These are phyloP conservation scores for Penicillium sp. DNA, from an alignment of 2,329 filamentous ascomycete species.

Conservation along the genomic window DNA sequence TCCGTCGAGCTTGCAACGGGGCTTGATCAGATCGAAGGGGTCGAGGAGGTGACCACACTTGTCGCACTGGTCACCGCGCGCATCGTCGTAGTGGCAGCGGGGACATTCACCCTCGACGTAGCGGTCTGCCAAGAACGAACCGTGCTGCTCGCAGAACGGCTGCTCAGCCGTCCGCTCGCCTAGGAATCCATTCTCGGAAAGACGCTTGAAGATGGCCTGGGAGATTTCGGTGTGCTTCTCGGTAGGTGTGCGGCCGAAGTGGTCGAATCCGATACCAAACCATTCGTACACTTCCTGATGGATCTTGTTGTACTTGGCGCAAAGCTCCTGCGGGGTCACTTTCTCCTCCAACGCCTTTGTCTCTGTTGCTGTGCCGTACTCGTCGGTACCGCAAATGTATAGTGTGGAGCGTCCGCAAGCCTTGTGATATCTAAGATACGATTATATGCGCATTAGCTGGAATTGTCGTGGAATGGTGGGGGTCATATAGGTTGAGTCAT, in stretches of 20 bases:
- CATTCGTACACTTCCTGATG: constrained; percentile 93
- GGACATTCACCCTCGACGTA: constrained; percentile 57
- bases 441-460: constrained; percentile 18
- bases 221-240: constrained; percentile 88
- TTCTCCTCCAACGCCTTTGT: constrained; percentile 92
- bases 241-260: constrained; percentile 92
- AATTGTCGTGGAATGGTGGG: constrained; percentile 51
- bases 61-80: constrained; percentile 75
- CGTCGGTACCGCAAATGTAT: constrained; percentile 86
- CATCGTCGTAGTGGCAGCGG: constrained; percentile 65
- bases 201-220: constrained; percentile 83
- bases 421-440: constrained; percentile 68
- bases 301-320: constrained; percentile 88
- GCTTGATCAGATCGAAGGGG: constrained; percentile 77
- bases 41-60: constrained; percentile 74
- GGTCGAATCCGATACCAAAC: constrained; percentile 94
- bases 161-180: constrained; percentile 87
- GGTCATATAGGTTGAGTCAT: constrained; percentile 47
- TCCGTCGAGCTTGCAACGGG: constrained; percentile 88
- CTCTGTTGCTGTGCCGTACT: constrained; percentile 95
- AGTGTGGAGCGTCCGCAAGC: constrained; percentile 78
- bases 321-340: constrained; percentile 79
- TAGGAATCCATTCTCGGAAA: constrained; percentile 87
- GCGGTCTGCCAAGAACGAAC: constrained; percentile 77
- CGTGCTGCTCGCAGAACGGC: constrained; percentile 76